These are phyloP conservation scores for Sphagnum magellanicum DNA, from an alignment of 228 moss, liverwort and hornwort species.

Conservation along the genomic window DNA sequence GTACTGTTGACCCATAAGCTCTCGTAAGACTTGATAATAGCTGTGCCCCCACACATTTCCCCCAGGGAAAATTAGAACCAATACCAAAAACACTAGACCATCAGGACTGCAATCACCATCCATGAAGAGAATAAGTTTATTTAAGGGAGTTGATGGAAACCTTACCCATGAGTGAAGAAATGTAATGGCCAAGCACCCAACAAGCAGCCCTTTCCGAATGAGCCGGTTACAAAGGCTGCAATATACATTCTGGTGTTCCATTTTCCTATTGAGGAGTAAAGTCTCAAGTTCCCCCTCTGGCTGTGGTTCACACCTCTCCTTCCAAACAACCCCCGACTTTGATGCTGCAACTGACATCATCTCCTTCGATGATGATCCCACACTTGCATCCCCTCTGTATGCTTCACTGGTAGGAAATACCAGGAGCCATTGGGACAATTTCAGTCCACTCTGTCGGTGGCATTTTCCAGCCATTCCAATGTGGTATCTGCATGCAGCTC, in stretches of 20 bases:
- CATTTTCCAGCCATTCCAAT: slow-evolving; percentile 20
- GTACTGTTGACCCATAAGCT: slow-evolving; percentile 63
- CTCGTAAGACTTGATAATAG: slow-evolving; percentile 53
- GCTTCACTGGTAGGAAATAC: no score
- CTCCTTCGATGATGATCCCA: no score
- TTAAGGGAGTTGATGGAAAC: no score
- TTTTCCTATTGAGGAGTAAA: slow-evolving; percentile 18
- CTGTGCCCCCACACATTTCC: slow-evolving; percentile 31
- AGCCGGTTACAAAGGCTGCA: slow-evolving; percentile 35
- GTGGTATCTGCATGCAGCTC: slow-evolving; percentile 49
- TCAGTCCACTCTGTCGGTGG: not conserved
- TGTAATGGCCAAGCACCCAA: slow-evolving; percentile 47
- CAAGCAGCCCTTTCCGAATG: slow-evolving; percentile 51
- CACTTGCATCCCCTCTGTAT: no score
- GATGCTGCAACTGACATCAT: no score
- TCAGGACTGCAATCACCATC: no score
- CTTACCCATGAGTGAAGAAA: not conserved
- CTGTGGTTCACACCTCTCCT: slow-evolving; percentile 10
- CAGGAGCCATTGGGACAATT: no score
- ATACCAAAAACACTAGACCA: no score
- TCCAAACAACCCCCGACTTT: not conserved
- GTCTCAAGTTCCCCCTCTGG: slow-evolving; percentile 20
- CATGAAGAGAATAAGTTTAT: no score
- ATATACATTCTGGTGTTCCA: slow-evolving; percentile 8
- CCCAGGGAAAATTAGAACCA: no score